These are phyloP conservation scores for Beauveria sp. DNA, from an alignment of 2,329 filamentous ascomycete species.

Conservation along the genomic window DNA sequence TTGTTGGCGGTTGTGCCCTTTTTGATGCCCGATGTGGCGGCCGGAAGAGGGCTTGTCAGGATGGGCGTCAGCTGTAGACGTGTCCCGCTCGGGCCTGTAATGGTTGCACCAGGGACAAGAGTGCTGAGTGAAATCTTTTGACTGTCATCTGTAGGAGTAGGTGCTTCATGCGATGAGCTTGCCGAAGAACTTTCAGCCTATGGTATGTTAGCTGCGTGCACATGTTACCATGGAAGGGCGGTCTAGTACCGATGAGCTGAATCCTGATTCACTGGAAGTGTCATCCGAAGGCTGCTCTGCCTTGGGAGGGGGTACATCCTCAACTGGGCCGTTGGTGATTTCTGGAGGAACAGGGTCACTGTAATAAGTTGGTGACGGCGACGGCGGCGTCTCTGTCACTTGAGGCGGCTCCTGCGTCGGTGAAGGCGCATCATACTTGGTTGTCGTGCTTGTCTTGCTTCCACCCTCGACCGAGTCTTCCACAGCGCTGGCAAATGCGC, in stretches of 20 bases:
- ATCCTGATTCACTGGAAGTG: not conserved
- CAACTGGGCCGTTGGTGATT: not conserved
- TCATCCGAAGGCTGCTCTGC: not conserved
- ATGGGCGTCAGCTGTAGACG: not conserved
- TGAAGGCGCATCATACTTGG: not conserved
- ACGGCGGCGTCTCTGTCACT: not conserved
- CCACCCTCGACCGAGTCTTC: not conserved
- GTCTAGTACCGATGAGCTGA: not conserved
- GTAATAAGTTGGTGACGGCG: not conserved
- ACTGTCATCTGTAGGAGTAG: not conserved
- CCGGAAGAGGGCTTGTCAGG: not conserved
- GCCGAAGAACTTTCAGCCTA: not conserved
- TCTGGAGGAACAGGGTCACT: not conserved
- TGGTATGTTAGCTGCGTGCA: not conserved
- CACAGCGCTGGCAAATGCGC: not conserved
- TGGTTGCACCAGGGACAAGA: not conserved
- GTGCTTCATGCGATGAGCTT: not conserved
- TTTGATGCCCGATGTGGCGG: not conserved
- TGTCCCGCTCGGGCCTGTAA: not conserved
- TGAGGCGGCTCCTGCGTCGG: not conserved
- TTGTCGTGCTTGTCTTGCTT: not conserved
- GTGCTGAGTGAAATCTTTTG: not conserved
- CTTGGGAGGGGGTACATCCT: conserved; percentile 6
- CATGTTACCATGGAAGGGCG: not conserved
- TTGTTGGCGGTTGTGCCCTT: not conserved